Conservation (phyloP, 2,329 filamentous ascomycete species). For the Sporothrix luriei region DNA sequence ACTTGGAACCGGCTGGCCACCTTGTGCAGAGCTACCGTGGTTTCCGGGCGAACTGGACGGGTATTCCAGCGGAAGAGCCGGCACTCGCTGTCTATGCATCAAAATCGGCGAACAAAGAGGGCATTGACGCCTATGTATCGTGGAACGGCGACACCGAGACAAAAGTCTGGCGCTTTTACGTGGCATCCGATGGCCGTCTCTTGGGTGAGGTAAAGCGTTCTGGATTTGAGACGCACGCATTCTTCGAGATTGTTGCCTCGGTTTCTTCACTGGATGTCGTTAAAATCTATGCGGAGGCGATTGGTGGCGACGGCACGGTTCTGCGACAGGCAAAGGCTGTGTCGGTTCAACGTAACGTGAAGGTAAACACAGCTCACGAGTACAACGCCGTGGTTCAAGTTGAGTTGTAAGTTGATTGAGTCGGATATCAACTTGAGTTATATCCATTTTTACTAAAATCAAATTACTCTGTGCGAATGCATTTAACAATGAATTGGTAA, state of each 20-base stretch:
- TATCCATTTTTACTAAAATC: too few relatives aligned
- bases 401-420: background rate
- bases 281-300: background rate
- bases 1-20: conserved; percentile 37
- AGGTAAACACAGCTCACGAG: background rate
- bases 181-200: background rate
- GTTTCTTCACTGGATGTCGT: background rate
- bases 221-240: conserved; percentile 15
- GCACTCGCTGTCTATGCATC: conserved; percentile 35
- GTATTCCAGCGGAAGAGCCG: conserved; percentile 37
- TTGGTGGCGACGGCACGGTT: background rate
- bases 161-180: conserved; percentile 35
- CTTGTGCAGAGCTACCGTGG: conserved; percentile 40
- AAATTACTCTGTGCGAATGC: too few relatives aligned
- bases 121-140: conserved; percentile 37
- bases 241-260: background rate
- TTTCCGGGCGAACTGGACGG: conserved; percentile 39
- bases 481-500: too few relatives aligned
- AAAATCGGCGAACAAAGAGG: background rate
- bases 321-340: conserved; percentile 18
- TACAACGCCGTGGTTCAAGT: background rate
- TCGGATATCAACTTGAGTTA: too few relatives aligned
- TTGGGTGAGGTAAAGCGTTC: background rate
- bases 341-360: background rate
- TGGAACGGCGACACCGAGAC: conserved; percentile 44